Evolutionary conservation across 208 protist species (phyloP).

Genomic region (Leishmania braziliensis): DNA sequence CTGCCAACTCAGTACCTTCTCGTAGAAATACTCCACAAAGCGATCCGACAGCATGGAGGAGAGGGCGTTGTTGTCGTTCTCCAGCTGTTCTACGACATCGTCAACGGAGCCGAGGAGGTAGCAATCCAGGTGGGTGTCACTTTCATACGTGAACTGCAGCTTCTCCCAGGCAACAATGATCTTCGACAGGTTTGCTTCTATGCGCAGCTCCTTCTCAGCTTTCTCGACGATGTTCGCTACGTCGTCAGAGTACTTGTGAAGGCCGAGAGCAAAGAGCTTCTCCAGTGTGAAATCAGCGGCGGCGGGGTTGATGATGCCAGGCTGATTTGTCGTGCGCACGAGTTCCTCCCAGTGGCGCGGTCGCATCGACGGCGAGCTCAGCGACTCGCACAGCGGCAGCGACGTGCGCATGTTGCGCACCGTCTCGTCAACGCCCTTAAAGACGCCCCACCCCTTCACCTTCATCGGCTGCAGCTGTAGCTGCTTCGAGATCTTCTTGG

Average conservation of each 20-base stretch:
- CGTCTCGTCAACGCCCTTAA: constrained; percentile 93
- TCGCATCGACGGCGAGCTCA: constrained; percentile 95
- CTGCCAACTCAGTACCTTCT: constrained; percentile 96
- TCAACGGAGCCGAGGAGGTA: constrained; percentile 92
- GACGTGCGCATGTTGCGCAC: constrained; percentile 96
- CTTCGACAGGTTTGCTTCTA: constrained; percentile 96
- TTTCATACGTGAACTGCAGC: constrained; percentile 92
- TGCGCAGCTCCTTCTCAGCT: constrained; percentile 96
- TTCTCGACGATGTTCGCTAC: constrained; percentile 97
- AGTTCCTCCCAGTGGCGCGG: constrained; percentile 97
- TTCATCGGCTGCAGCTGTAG: constrained; percentile 93
- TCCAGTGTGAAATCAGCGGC: constrained; percentile 93
- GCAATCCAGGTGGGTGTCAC: constrained; percentile 84
- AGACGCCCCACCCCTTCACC: constrained; percentile 94
- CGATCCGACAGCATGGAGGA: constrained; percentile 96
- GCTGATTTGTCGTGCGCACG: constrained; percentile 92
- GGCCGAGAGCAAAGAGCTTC: constrained; percentile 95
- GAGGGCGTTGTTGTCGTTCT: constrained; percentile 95
- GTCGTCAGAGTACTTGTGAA: constrained; percentile 97
- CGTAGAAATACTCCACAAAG: constrained; percentile 97
- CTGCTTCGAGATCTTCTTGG: constrained; percentile 94
- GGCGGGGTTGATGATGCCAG: constrained; percentile 87
- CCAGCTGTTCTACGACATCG: constrained; percentile 95
- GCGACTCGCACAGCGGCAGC: constrained; percentile 91
- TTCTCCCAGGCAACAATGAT: constrained; percentile 96